phyloP scores from a whole-genome alignment of 257 asterid genomes.

The Leptodermis oblonga region DNA sequence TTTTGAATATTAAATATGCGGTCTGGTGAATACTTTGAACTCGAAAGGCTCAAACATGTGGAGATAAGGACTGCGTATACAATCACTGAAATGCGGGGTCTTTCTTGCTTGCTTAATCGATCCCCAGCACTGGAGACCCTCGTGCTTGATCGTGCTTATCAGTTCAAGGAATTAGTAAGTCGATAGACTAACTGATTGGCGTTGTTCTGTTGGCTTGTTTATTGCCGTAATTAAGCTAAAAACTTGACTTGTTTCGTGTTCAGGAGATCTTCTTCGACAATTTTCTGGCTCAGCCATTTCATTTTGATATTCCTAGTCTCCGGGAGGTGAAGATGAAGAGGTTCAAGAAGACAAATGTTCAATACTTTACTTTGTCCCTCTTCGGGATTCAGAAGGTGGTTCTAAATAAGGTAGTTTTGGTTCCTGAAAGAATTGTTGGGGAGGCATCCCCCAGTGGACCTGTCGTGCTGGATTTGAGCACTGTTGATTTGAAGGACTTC shows the following conservation, averaged over 20 bases:
- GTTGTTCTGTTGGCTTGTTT: not conserved
- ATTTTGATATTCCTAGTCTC: slow-evolving; percentile 6
- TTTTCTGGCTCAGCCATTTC: not conserved
- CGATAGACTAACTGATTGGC: too few relatives aligned
- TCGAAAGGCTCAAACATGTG: slow-evolving; percentile 7
- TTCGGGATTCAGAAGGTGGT: not conserved
- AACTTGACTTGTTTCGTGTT: not conserved
- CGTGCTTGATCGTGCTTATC: not conserved
- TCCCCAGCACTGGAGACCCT: slow-evolving; percentile 8
- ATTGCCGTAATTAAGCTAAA: not conserved
- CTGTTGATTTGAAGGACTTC: not conserved
- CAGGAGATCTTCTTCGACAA: not conserved
- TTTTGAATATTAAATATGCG: not conserved
- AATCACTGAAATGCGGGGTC: not conserved
- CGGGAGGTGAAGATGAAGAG: not conserved
- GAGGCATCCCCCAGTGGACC: not conserved
- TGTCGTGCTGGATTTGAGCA: not conserved
- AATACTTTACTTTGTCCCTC: not conserved
- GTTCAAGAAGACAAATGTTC: not conserved
- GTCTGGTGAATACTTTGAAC: not conserved
- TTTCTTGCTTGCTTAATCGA: not conserved
- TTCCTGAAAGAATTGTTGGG: not conserved
- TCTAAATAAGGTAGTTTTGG: slow-evolving; percentile 6
- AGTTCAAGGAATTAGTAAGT: not conserved
- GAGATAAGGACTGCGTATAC: not conserved